phyloP scores from a whole-genome alignment of 2,329 filamentous ascomycete genomes.

The Fonsecaea pedrosoi region DNA sequence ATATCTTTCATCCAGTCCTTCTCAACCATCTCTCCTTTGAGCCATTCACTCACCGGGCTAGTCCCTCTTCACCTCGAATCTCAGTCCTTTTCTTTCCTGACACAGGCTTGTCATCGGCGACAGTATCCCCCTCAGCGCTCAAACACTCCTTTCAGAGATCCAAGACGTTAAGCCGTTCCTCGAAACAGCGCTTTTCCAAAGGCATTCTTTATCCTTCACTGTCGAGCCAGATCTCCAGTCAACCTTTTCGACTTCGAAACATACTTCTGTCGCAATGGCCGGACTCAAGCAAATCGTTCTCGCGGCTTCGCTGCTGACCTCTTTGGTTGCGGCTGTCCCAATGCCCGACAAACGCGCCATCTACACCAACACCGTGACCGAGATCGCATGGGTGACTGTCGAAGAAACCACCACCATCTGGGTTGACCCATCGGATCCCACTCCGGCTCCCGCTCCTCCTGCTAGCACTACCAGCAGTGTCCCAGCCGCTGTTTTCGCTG shows the following conservation, averaged over 20 bases:
- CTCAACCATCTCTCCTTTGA: conserved; percentile 20
- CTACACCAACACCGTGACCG: conserved; percentile 35
- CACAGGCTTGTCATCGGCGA: conserved; percentile 36
- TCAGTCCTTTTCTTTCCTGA: conserved; percentile 22
- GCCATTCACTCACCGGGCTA: conserved; percentile 30
- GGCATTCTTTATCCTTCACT: conserved; percentile 19
- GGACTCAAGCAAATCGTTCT: conserved; percentile 38
- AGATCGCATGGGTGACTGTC: conserved; percentile 37
- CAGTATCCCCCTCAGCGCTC: conserved; percentile 15
- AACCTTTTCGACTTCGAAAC: conserved; percentile 6
- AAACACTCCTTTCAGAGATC: conserved; percentile 27
- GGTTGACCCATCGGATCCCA: conserved; percentile 30
- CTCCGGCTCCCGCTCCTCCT: conserved; percentile 18
- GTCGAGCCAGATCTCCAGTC: conserved; percentile 38
- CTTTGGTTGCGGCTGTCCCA: conserved; percentile 34
- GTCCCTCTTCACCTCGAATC: conserved; percentile 7
- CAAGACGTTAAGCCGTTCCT: neutral
- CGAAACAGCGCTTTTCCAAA: conserved; percentile 2
- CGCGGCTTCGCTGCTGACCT: conserved; percentile 36
- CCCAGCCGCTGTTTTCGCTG: conserved; percentile 19
- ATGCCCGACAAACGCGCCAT: conserved; percentile 26
- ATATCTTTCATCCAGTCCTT: conserved; percentile 24
- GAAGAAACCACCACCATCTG: conserved; percentile 39
- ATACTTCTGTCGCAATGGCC: conserved; percentile 33
- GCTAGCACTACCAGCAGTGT: conserved; percentile 18